Evolutionary conservation across 2,329 filamentous ascomycete species (phyloP), one percentile per base, ranked within the genome.

Genomic region (Colletotrichum sp.): DNA sequence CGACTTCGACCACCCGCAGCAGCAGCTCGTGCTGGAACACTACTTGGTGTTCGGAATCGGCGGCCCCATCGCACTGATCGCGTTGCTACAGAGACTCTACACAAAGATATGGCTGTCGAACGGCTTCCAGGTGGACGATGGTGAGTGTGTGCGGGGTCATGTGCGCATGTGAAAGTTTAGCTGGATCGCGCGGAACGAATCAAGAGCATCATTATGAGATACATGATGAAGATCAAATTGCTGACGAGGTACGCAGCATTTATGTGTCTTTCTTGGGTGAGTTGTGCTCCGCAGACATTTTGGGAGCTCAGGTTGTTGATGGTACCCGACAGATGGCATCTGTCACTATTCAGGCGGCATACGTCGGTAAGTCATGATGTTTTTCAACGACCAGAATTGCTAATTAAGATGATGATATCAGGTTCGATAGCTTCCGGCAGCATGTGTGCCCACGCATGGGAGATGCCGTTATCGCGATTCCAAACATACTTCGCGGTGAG

Each of bases 81-180:
- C 76, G 13, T 12, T 81, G 18, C 4, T 61, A 7, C 80, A 81
- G 55, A 67, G 79, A 13, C 71, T 79, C 3, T 80, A 80, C 65
- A 83, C 82, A 5, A 83, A 83, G 68, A 58, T 82, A 0, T 82
- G 70, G 30, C 61, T 80, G 10, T 73, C 78, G 4, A 78, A 76
- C 15, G 79, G 79, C 9, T 56, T 81, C 2, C 70, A 77, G 8
- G 18, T 79, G 7, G 79, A 81, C 18, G 80, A 81, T 71, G 73
- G 79, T 80, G 69, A 24, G 78, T 69, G 21, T 21, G 18, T 30
- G 21, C 10, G 62, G 36, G 18, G 18, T 28, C 36, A 21, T 15
- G 21, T 26, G 10, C 15, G 26, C 43, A 8, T 52, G 43, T 52
- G n/a, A 52, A 52, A 52, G n/a, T 52, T 21, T 21, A 52, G 43